Base-by-base conservation (phyloP, 352 stramenopile genomes). In the Elongisporangium prolatum region DNA sequence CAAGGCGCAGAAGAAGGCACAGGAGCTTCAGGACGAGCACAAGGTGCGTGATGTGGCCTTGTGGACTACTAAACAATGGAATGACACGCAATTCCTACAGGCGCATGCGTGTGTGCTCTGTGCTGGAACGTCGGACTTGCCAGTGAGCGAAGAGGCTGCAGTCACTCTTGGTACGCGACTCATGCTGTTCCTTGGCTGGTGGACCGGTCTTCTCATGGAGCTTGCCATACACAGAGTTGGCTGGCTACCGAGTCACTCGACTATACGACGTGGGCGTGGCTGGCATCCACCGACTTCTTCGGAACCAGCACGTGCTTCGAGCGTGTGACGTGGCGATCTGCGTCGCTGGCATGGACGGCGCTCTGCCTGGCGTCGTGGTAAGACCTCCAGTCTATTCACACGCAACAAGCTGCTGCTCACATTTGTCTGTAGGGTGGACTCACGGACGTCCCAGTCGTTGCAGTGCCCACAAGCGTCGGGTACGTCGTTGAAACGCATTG, bases 291-390 rank as follows among this genome's bases (percentile, higher is more conserved):
- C 83, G 95, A 1, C 84, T 98, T 21, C 69, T 98, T 24, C 77
- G 77, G 22, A 92, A 95, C 54, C 84, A 89, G 67, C 80, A 89
- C 60, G 75, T 93, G 21, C 55, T 98, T 34, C 86, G 88, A 17
- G 81, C 80, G 34, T 86, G 80, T 7, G 91, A 97, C 63, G 88
- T 98, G 8, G 95, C 97, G 53, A 97, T 99, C 56, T 98, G 92
- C 64, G 88, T 97, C 21, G 97, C 97, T 54, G 96, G 97, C 10
- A 99, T 99, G 96, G 97, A 99, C 65, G 97, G 97, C 18, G 97
- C 96, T 21, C 77, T 99, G 16, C 97, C 96, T 5, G 96, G 91
- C 53, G 96, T 99, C n/a, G 93, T 99, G 52, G 96, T 97, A 56
- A 74, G 91, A 73, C 4, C 2, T 10, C 17, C 28, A 8, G 24